These are phyloP conservation scores for Galium porrigens DNA, from an alignment of 305 asterid species.

Conservation along the genomic window DNA sequence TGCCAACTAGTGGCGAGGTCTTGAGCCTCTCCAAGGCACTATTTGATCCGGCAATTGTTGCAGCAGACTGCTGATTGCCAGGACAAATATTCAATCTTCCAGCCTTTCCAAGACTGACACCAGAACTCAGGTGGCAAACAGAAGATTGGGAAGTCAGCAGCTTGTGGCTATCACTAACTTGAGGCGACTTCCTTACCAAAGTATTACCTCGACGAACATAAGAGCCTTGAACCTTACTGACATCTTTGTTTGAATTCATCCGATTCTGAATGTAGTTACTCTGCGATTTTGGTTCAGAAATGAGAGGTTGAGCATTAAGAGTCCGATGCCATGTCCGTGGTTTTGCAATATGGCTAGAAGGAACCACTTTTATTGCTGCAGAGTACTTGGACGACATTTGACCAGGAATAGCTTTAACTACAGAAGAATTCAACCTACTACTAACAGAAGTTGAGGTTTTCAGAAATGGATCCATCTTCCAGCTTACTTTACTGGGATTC, in stretches of 20 bases:
- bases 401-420: slow-evolving; percentile 29
- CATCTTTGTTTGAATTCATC: slow-evolving; percentile 25
- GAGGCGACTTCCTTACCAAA: slow-evolving; percentile 53
- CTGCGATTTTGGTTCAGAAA: slow-evolving; percentile 25
- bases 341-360: slow-evolving; percentile 32
- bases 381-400: slow-evolving; percentile 23
- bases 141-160: slow-evolving; percentile 33
- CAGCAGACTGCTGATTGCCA: slow-evolving; percentile 23
- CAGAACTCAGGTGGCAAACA: slow-evolving; percentile 21
- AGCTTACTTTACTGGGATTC: slow-evolving; percentile 23
- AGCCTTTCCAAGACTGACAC: slow-evolving; percentile 21
- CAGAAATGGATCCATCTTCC: slow-evolving; percentile 21
- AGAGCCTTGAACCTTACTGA: slow-evolving; percentile 26
- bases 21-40: slow-evolving; percentile 29
- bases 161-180: slow-evolving; percentile 25
- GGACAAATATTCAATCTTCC: slow-evolving; percentile 25
- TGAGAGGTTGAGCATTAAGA: slow-evolving; percentile 26
- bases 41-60: slow-evolving; percentile 21
- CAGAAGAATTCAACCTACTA: slow-evolving; percentile 29
- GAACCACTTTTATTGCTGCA: slow-evolving; percentile 25
- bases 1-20: slow-evolving; percentile 20
- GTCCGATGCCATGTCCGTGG: slow-evolving; percentile 82
- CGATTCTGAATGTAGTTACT: slow-evolving; percentile 26
- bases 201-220: slow-evolving; percentile 79
- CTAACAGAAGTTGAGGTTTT: slow-evolving; percentile 30